Evolutionary conservation across 2,329 filamentous ascomycete genomes (phyloP).

Genomic region (Trichoderma citrinoviride): DNA sequence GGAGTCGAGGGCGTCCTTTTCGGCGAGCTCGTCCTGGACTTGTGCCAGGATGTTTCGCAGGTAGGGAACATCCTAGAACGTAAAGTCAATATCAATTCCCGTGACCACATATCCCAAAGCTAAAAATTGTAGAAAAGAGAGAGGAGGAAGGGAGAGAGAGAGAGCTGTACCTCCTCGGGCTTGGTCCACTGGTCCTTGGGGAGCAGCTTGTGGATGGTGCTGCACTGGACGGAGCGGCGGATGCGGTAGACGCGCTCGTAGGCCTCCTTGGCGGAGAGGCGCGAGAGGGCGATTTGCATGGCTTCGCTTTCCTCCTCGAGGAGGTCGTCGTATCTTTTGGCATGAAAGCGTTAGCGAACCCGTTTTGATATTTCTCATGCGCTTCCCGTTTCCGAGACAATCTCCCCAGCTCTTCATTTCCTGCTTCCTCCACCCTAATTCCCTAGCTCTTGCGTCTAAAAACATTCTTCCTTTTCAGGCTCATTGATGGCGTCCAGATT

Average conservation of each 20-base stretch:
- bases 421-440: neutral
- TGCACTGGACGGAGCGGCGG: slow-evolving; percentile 85
- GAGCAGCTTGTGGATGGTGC: slow-evolving; percentile 61
- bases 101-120: no score
- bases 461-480: neutral
- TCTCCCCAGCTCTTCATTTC: neutral
- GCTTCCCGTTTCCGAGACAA: neutral
- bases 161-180: slow-evolving; percentile 48
- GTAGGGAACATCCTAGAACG: slow-evolving; percentile 51
- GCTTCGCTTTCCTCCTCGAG: slow-evolving; percentile 88
- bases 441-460: neutral
- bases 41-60: slow-evolving; percentile 52
- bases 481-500: neutral
- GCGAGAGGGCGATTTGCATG: slow-evolving; percentile 84
- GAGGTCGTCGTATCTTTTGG: slow-evolving; percentile 81
- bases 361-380: neutral
- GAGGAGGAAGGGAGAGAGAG: neutral
- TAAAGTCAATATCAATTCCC: no score
- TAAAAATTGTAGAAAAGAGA: no score
- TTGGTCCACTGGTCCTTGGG: slow-evolving; percentile 62
- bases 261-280: slow-evolving; percentile 82
- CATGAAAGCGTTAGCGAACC: slow-evolving; percentile 1
- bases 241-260: slow-evolving; percentile 98
- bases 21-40: slow-evolving; percentile 49
- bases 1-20: slow-evolving; percentile 53